These are phyloP conservation scores for Calonectria pseudoturangicola DNA, from an alignment of 2,329 filamentous ascomycete genomes.

Conservation along the genomic window DNA sequence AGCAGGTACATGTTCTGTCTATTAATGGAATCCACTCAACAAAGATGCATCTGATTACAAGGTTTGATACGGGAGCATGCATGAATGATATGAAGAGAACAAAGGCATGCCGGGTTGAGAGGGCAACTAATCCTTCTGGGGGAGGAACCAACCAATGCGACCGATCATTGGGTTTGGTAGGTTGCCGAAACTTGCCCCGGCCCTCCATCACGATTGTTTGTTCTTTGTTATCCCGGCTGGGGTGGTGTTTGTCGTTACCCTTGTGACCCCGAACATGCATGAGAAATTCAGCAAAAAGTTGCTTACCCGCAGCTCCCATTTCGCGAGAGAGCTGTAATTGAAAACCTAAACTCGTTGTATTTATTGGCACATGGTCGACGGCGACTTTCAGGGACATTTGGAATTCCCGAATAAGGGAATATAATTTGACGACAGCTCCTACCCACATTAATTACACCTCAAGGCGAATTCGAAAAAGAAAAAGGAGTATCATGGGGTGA, in stretches of 20 bases:
- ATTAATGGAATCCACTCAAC: background rate
- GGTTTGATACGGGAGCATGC: constrained; percentile 4
- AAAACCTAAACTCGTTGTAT: too few species aligned
- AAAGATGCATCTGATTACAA: background rate
- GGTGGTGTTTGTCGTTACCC: background rate
- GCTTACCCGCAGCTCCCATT: background rate
- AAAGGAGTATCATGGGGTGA: too few species aligned
- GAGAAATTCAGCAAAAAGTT: background rate
- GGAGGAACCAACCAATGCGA: background rate
- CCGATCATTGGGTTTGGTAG: background rate
- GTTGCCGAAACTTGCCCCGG: background rate
- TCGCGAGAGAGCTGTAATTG: too few species aligned
- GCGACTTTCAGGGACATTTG: too few species aligned
- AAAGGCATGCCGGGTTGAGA: constrained; percentile 19
- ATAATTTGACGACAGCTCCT: too few species aligned
- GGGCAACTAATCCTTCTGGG: background rate
- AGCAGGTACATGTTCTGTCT: background rate
- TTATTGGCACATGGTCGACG: too few species aligned
- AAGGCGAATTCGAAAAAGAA: too few species aligned
- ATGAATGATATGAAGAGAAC: constrained; percentile 3
- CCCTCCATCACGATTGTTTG: background rate
- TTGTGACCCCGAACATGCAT: background rate
- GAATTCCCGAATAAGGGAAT: too few species aligned
- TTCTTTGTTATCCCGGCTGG: constrained; percentile 3
- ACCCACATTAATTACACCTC: too few species aligned